Evolutionary conservation across 2,329 filamentous ascomycete species (phyloP).

Genomic region (Fusarium sp.): DNA sequence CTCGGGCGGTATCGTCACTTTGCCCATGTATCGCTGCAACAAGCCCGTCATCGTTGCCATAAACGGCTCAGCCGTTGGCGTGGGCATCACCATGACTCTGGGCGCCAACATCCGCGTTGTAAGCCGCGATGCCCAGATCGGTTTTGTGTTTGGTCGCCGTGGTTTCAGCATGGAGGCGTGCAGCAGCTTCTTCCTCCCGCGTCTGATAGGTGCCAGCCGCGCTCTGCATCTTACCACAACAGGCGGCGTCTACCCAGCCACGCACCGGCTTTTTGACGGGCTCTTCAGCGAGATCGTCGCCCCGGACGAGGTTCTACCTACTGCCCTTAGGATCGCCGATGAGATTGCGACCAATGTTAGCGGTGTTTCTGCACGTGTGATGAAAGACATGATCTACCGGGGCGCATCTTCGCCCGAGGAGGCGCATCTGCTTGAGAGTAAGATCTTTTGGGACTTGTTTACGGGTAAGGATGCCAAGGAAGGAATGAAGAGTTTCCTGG

Average conservation of each 20-base stretch:
- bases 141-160: conserved; percentile 78
- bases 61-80: conserved; percentile 70
- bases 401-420: conserved; percentile 71
- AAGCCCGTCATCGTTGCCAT: conserved; percentile 71
- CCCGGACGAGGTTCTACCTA: conserved; percentile 70
- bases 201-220: conserved; percentile 72
- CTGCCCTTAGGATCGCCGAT: conserved; percentile 73
- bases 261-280: conserved; percentile 64
- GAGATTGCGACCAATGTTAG: conserved; percentile 77
- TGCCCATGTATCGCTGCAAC: conserved; percentile 67
- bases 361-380: conserved; percentile 71
- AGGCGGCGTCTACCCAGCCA: conserved; percentile 68
- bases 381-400: conserved; percentile 78
- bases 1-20: conserved; percentile 64
- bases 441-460: conserved; percentile 72
- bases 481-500: conserved; percentile 75
- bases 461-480: conserved; percentile 71
- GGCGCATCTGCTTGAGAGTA: conserved; percentile 76
- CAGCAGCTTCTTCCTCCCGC: conserved; percentile 77
- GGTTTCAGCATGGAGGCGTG: conserved; percentile 80
- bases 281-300: conserved; percentile 76
- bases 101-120: conserved; percentile 66
- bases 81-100: conserved; percentile 72
- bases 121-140: conserved; percentile 72
- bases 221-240: conserved; percentile 76